These are phyloP conservation scores for Bjerkandera adusta DNA, from an alignment of 1,284 basidiomycete species.

Conservation along the genomic window DNA sequence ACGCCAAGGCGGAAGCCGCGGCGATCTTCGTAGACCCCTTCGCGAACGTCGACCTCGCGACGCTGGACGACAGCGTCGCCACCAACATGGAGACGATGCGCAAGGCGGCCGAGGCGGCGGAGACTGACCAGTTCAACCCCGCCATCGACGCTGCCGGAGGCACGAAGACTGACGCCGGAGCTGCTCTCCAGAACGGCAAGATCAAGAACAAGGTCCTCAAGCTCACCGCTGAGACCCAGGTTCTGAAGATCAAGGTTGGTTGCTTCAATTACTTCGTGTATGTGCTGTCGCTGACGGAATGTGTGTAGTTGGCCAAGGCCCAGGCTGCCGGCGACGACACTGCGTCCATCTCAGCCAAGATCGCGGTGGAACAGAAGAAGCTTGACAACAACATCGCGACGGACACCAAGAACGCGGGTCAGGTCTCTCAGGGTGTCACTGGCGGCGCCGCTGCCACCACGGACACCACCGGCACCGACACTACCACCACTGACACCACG, in stretches of 20 bases:
- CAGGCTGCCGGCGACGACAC: constrained; percentile 36
- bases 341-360: constrained; percentile 25
- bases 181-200: constrained; percentile 41
- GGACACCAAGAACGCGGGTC: constrained; percentile 32
- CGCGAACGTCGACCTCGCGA: constrained; percentile 34
- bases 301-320: constrained; percentile 35
- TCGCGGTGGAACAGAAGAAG: constrained; percentile 30
- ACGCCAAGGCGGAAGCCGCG: constrained; percentile 38
- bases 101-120: constrained; percentile 41
- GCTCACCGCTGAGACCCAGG: constrained; percentile 41
- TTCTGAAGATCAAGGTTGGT: constrained; percentile 37
- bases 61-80: constrained; percentile 26
- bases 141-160: constrained; percentile 41
- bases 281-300: neutral
- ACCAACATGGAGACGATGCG: constrained; percentile 43
- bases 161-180: constrained; percentile 34
- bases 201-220: constrained; percentile 55
- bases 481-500: neutral
- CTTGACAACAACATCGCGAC: constrained; percentile 31
- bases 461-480: too few relatives aligned
- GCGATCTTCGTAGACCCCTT: constrained; percentile 44
- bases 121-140: constrained; percentile 43
- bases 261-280: neutral
- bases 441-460: too few relatives aligned
- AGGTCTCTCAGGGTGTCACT: constrained; percentile 33